These are phyloP conservation scores for Sclerotinia nivalis DNA, from an alignment of 2,329 filamentous ascomycete species.

Conservation along the genomic window DNA sequence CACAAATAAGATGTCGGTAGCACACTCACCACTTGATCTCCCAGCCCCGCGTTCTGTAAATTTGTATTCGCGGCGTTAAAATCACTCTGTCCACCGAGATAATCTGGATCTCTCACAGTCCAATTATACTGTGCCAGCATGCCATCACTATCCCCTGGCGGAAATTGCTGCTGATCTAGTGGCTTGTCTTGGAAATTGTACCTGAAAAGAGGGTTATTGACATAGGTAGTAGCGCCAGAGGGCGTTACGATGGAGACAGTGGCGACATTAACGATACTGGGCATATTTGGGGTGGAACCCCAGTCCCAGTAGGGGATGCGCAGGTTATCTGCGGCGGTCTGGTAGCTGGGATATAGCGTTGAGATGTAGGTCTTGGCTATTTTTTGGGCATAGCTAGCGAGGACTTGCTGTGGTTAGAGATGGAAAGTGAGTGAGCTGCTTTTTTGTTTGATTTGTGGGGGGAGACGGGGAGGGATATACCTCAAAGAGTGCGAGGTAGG, in stretches of 20 bases:
- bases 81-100: constrained; percentile 26
- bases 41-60: constrained; percentile 29
- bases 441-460: background rate
- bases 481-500: constrained; percentile 56
- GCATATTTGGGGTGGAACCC: constrained; percentile 47
- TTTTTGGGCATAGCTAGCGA: constrained; percentile 49
- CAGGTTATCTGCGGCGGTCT: constrained; percentile 45
- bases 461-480: constrained; percentile 43
- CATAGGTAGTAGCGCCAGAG: constrained; percentile 25
- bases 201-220: constrained; percentile 55
- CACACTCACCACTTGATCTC: constrained; percentile 29
- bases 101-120: constrained; percentile 40
- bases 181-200: constrained; percentile 49
- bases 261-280: constrained; percentile 41
- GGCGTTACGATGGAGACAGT: constrained; percentile 40
- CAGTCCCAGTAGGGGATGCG: constrained; percentile 54
- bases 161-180: constrained; percentile 43
- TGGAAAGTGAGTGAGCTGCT: constrained; percentile 2
- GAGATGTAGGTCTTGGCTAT: constrained; percentile 45
- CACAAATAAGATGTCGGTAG: background rate
- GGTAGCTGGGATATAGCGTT: constrained; percentile 48
- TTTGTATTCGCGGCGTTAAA: constrained; percentile 28
- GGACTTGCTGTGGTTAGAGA: constrained; percentile 49
- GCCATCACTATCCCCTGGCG: constrained; percentile 41
- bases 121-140: constrained; percentile 39